Conservation (phyloP, 805 yeast species). For the Metschnikowia vanudenii region DNA sequence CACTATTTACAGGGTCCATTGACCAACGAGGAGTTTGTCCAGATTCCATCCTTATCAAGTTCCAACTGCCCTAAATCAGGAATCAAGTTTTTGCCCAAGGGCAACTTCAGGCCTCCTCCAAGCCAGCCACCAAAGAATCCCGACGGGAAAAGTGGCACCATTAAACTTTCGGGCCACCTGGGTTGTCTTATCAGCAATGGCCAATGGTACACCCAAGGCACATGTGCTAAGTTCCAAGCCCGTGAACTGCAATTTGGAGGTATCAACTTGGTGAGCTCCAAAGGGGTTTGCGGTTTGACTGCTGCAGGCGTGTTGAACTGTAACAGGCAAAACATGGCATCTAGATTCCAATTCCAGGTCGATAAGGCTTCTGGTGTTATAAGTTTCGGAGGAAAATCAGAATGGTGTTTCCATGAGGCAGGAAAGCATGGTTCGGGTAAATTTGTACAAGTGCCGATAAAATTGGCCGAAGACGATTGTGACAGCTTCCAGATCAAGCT, state of each 20-base stretch:
- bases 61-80: slow-evolving; percentile 70
- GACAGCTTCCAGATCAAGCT: slow-evolving; percentile 16
- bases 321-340: slow-evolving; percentile 12
- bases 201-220: slow-evolving; percentile 75
- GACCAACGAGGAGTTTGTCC: slow-evolving; percentile 37
- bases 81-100: slow-evolving; percentile 74
- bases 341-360: slow-evolving; percentile 56
- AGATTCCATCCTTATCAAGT: slow-evolving; percentile 55
- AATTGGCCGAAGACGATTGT: slow-evolving; percentile 35
- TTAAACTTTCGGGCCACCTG: slow-evolving; percentile 48
- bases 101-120: slow-evolving; percentile 21
- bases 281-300: slow-evolving; percentile 64
- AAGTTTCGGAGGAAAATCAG: slow-evolving; percentile 58
- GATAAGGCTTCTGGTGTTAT: slow-evolving; percentile 45
- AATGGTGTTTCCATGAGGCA: slow-evolving; percentile 59
- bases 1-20: slow-evolving; percentile 27
- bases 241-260: slow-evolving; percentile 67
- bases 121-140: slow-evolving; percentile 18
- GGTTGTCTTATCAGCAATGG: slow-evolving; percentile 90
- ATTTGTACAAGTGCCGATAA: slow-evolving; percentile 48
- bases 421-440: slow-evolving; percentile 25
- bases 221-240: slow-evolving; percentile 77
- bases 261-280: slow-evolving; percentile 62
- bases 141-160: slow-evolving; percentile 26
- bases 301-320: slow-evolving; percentile 16